Evolutionary conservation across 768 basidiomycete genomes (phyloP).

Genomic region (Tricholoma sp.): DNA sequence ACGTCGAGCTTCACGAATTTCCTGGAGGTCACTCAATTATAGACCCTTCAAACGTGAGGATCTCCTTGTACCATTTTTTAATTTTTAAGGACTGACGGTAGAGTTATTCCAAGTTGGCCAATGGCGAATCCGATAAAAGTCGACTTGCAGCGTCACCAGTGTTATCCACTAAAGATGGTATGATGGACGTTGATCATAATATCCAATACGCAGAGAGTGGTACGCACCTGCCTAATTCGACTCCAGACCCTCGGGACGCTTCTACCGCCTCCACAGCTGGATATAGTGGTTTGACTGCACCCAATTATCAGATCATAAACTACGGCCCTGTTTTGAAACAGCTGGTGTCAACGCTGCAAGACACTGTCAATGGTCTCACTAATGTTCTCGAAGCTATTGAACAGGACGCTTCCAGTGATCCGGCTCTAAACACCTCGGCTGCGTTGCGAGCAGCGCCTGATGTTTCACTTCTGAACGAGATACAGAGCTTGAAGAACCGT

Average conservation of each 20-base stretch:
- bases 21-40: too few species aligned
- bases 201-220: too few species aligned
- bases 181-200: not conserved
- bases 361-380: slow-evolving; percentile 9
- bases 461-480: slow-evolving; percentile 6
- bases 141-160: too few species aligned
- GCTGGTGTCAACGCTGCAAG: slow-evolving; percentile 15
- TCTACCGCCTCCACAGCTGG: not conserved
- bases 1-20: too few species aligned
- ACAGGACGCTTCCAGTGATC: not conserved
- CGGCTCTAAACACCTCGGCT: not conserved
- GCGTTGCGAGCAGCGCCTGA: not conserved
- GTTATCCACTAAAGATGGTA: not conserved
- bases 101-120: too few species aligned
- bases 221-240: not conserved
- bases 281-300: slow-evolving; percentile 10
- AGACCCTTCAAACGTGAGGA: too few species aligned
- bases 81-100: too few species aligned
- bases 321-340: slow-evolving; percentile 8
- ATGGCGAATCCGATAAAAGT: too few species aligned
- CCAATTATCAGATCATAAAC: too few species aligned
- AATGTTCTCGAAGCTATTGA: slow-evolving; percentile 16
- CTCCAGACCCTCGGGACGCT: not conserved
- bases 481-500: not conserved
- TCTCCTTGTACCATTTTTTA: too few species aligned